Percentiles rank a stretch among this genome's conserved stretches.
phyloP scores from a whole-genome alignment of 306 rosid species.

The Alnus rubra region DNA sequence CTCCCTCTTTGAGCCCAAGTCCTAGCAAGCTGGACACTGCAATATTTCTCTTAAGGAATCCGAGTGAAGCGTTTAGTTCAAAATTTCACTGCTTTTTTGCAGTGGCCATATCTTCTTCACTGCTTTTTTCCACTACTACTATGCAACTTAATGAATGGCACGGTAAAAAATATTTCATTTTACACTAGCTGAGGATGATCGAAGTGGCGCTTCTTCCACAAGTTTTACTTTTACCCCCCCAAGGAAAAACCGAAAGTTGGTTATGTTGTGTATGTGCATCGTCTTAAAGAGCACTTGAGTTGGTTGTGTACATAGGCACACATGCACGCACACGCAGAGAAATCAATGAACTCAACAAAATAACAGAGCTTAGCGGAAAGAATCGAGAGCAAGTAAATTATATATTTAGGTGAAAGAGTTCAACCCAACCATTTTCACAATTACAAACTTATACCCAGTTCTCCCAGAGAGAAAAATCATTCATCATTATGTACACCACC shows the following conservation, averaged over 20 bases:
- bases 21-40: not conserved
- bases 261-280: no score
- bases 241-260: no score
- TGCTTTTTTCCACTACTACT: no score
- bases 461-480: constrained; percentile 47
- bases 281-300: no score
- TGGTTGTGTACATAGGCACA: no score
- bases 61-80: not conserved
- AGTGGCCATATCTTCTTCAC: not conserved
- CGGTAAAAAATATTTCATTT: no score
- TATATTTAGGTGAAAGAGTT: constrained; percentile 48
- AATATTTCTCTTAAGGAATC: not conserved
- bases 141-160: no score
- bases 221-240: no score
- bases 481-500: constrained; percentile 76
- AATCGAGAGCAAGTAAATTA: constrained; percentile 55
- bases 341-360: not conserved
- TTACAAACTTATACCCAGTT: constrained; percentile 66
- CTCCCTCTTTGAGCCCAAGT: not conserved
- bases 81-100: no score
- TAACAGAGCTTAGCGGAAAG: constrained; percentile 21
- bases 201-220: no score
- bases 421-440: constrained; percentile 52
- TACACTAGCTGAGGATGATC: no score
- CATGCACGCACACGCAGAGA: no score